phyloP scores from a whole-genome alignment of 495 filamentous ascomycete genomes.

The Aspergillus saccharolyticus region DNA sequence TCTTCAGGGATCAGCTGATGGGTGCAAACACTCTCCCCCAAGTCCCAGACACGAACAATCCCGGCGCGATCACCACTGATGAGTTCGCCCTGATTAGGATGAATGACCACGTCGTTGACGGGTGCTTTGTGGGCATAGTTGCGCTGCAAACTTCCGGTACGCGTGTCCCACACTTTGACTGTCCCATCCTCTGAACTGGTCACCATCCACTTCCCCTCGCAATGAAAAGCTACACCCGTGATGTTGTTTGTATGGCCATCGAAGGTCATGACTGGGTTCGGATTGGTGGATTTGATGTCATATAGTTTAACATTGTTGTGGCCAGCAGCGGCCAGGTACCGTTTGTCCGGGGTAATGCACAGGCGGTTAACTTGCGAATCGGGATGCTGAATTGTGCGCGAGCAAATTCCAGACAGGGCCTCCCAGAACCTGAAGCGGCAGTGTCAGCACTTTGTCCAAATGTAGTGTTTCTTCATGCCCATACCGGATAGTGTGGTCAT shows the following conservation, averaged over 20 bases:
- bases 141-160: constrained; percentile 78
- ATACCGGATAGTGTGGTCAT: constrained; percentile 98
- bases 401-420: constrained; percentile 94
- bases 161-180: constrained; percentile 98
- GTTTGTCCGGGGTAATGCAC: constrained; percentile 97
- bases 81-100: constrained; percentile 96
- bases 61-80: constrained; percentile 92
- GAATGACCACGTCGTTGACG: constrained; percentile 91
- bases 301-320: constrained; percentile 95
- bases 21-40: constrained; percentile 93
- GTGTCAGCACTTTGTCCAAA: not conserved
- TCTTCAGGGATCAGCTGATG: constrained; percentile 97
- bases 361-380: constrained; percentile 98
- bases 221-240: constrained; percentile 95
- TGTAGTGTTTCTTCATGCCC: constrained; percentile 15
- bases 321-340: constrained; percentile 89
- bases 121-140: constrained; percentile 84
- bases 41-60: constrained; percentile 92
- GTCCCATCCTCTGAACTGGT: constrained; percentile 95
- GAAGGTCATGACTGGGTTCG: constrained; percentile 84
- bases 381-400: constrained; percentile 92
- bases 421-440: constrained; percentile 78
- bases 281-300: constrained; percentile 94
- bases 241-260: constrained; percentile 94
- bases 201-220: constrained; percentile 99